Base-by-base conservation (phyloP, 2,329 filamentous ascomycete species). In the Venturia carpophila region DNA sequence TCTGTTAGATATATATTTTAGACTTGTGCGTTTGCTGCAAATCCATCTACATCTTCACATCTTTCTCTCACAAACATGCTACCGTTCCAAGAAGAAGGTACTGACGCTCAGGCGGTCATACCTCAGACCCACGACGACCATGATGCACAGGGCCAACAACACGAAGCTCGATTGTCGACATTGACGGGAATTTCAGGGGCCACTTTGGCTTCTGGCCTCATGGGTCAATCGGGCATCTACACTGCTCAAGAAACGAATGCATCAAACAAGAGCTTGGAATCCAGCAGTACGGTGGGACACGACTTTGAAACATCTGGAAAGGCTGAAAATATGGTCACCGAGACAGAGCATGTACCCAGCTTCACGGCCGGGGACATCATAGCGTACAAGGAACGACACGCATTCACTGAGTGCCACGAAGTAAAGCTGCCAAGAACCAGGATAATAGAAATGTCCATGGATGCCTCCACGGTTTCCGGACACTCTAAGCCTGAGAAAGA, bases 261-360 rank as follows among this genome's bases (percentile, higher is more conserved):
- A 11, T 30, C 49, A 17, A 24, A 15, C 30, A 55, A 34, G 24
- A 55, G 49, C 49, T 6, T 21, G 45, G n/a, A 47, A 1, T 47
- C 45, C 27, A 27, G 47, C 5, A 27, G 47, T 52, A 27, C 47
- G 10, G 13, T 52, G 21, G 13, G 13, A 52, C 27, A 58, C 19
- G 30, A 37, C 30, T 58, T 19, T 10, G 9, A 17, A 11, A 58
- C 19, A 58, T 37, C 52, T 13, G 47, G 5, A 52, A 37, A 58
- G 15, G 6, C 37, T 24, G 27, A n/a, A n/a, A 34, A 5, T 27
- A 58, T 27, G 11, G 30, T 58, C 52, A 21, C 17, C 10, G 30
- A 58, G 37, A 58, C 19, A 5, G 52, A 37, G 30, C 52, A 58
- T 58, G 19, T 10, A 58, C 52, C 52, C 30, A 58, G 52, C n/a